A percentile compares a stretch with the other conserved stretches of the same genome.
Evolutionary conservation across 2,329 filamentous ascomycete species (phyloP).

Genomic region (Rutstroemia sp.): DNA sequence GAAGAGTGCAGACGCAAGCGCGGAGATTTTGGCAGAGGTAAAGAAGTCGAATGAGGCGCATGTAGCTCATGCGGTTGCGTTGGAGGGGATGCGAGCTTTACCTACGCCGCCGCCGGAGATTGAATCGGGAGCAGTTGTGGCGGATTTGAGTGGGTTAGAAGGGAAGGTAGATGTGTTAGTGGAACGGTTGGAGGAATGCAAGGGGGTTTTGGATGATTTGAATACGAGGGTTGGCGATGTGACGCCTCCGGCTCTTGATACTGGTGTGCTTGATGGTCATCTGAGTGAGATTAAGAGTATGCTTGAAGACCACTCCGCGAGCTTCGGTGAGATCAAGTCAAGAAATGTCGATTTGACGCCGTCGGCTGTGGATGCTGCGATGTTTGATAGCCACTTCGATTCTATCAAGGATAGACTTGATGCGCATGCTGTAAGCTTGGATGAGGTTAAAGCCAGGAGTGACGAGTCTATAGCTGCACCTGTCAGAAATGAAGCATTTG

Average conservation of each 20-base stretch:
- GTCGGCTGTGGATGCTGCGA: not conserved
- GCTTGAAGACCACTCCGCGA: not conserved
- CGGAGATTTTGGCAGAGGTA: conserved; percentile 11
- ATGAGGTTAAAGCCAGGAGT: conserved; percentile 14
- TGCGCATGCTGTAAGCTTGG: conserved; percentile 11
- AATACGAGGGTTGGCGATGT: not conserved
- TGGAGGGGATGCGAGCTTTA: conserved; percentile 11
- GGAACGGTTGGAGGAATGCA: not conserved
- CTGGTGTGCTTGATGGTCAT: conserved; percentile 15
- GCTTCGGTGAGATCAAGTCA: conserved; percentile 11
- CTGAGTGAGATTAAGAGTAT: conserved; percentile 7
- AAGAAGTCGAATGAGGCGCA: conserved; percentile 13
- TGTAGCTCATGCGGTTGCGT: conserved; percentile 10
- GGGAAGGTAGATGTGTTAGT: conserved; percentile 7
- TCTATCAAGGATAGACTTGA: conserved; percentile 10
- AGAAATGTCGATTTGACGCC: not conserved
- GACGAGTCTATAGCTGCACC: not conserved
- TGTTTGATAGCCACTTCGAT: not conserved
- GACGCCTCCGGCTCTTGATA: conserved; percentile 1
- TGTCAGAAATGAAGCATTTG: not conserved
- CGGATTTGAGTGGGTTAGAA: conserved; percentile 2
- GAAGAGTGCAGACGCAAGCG: conserved; percentile 14
- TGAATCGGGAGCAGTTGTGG: not conserved
- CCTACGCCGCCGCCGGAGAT: not conserved
- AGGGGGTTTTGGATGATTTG: not conserved